Evolutionary conservation across 305 asterid genomes (phyloP).

Genomic region (Solanum hybrid): DNA sequence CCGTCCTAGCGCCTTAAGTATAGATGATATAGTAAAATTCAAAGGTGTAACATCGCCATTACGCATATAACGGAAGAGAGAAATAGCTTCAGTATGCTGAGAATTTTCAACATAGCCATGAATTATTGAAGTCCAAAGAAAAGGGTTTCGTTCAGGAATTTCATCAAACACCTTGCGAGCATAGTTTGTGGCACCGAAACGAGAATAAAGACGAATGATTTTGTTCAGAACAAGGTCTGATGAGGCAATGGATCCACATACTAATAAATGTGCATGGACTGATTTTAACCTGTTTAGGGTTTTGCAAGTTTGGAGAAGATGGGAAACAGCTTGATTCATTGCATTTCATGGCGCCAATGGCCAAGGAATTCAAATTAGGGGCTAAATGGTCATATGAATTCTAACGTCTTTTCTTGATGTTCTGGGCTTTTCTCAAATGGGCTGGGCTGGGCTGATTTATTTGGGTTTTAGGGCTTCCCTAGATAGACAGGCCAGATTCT

Average conservation of each 20-base stretch:
- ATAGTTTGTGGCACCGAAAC: neutral
- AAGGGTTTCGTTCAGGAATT: conserved; percentile 10
- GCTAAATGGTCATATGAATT: neutral
- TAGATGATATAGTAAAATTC: conserved; percentile 11
- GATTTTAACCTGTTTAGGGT: conserved; percentile 1
- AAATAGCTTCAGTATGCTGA: conserved; percentile 7
- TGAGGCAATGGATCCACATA: conserved; percentile 7
- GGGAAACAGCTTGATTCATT: conserved; percentile 6
- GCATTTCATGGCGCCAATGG: conserved; percentile 12
- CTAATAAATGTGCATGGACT: conserved; percentile 3
- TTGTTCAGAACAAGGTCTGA: conserved; percentile 13
- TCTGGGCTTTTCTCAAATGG: neutral
- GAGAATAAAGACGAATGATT: conserved; percentile 2
- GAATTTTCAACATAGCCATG: conserved; percentile 17
- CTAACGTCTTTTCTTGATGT: neutral
- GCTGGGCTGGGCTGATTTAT: neutral
- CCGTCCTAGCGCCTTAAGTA: conserved; percentile 14
- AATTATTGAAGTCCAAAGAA: conserved; percentile 17
- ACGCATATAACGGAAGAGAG: conserved; percentile 5
- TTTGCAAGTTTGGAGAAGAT: conserved; percentile 11
- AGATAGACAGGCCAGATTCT: neutral
- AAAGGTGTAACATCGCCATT: neutral
- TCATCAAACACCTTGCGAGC: conserved; percentile 15
- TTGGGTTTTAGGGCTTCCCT: neutral
- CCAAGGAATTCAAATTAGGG: neutral